Percentiles rank a stretch among this genome's conserved stretches.
phyloP scores from a whole-genome alignment of 331 rosid species.

The Pyrus hybrid region DNA sequence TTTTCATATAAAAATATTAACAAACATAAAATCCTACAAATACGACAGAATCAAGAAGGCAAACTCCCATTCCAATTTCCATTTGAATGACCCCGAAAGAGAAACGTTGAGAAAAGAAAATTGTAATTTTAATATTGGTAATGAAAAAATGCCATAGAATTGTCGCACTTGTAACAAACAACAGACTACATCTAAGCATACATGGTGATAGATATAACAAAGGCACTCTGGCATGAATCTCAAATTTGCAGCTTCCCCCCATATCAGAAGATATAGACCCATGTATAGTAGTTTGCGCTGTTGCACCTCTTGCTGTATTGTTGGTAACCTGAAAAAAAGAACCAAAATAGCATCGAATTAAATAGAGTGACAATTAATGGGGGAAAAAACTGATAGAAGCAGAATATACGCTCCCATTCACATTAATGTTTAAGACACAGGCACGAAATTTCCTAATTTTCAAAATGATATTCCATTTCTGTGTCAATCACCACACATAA shows the following conservation, averaged over 20 bases:
- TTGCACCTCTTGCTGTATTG: constrained; percentile 98
- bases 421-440: background rate
- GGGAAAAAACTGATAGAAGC: too few species aligned
- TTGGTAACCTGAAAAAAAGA: constrained; percentile 73
- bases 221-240: constrained; percentile 99
- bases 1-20: background rate
- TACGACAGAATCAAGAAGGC: background rate
- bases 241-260: constrained; percentile 99
- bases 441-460: background rate
- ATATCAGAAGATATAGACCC: constrained; percentile 95
- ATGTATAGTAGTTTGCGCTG: constrained; percentile 91
- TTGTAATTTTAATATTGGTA: too few species aligned
- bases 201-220: constrained; percentile 96
- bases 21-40: background rate
- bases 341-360: background rate
- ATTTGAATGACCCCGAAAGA: too few species aligned
- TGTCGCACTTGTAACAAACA: background rate
- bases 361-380: background rate
- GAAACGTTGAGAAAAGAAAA: too few species aligned
- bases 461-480: background rate
- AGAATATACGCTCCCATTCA: background rate
- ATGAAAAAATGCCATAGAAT: background rate
- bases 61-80: too few species aligned
- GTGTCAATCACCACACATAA: background rate
- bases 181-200: constrained; percentile 19